Base-by-base conservation (phyloP, 257 asterid species). In the Mentha longifolia region DNA sequence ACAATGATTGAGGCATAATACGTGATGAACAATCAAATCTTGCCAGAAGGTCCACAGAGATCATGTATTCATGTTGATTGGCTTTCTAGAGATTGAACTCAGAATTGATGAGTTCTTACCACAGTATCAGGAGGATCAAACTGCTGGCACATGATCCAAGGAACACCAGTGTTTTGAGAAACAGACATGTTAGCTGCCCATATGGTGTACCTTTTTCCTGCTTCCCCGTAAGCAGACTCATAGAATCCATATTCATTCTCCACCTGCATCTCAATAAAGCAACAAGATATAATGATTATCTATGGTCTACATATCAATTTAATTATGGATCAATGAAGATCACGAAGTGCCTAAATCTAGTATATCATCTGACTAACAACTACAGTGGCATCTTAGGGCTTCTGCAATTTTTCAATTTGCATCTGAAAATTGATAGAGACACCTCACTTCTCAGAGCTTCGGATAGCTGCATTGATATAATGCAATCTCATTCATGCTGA, bases 131-230 rank as follows among this genome's bases (percentile, higher is more conserved):
- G 98, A 80, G 92, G 90, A 76, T 90, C 96, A 80, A 80, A 87
- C 75, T 92, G 97, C 82, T 88, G 79, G 78, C 98, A 92, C 98
- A 92, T 92, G 68, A 92, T 87, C 98, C 98, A 92, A 52, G 98
- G 98, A 20, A 92, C 97, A 67, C 98, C 90, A 14, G 80, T 92
- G 82, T 85, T 80, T 74, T 87, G 98, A 63, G 96, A 82, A 79
- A 87, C 79, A 51, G 97, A 88, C 97, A 92, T 92, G 79, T 70
- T 77, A 76, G 98, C 98, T 22, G 96, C 90, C 98, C 98, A 92
- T 15, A 19, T 37, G 65, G 96, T 85, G 71, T 92, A 92, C 75
- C 86, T 85, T 77, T 92, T 90, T 41, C 98, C 98, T 15, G 89
- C 98, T 74, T 85, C 97, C 68, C 97, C 98, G 74, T 88, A 92